phyloP scores from a whole-genome alignment of 78 protist genomes.

The Polysphondylium violaceum region DNA sequence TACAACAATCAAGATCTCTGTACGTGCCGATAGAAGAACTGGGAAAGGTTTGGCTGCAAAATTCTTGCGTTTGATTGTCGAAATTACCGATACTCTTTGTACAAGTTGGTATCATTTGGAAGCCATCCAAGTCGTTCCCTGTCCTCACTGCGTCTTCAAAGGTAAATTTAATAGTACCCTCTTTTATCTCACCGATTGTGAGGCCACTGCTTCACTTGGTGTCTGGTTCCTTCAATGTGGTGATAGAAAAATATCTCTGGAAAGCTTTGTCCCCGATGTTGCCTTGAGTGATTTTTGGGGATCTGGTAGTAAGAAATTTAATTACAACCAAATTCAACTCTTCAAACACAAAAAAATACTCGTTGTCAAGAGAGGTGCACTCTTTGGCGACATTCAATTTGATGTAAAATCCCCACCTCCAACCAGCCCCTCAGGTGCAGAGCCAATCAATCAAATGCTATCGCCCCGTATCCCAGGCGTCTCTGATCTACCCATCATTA shows the following conservation, averaged over 20 bases:
- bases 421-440: neutral
- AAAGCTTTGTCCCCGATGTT: slow-evolving; percentile 77
- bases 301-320: slow-evolving; percentile 26
- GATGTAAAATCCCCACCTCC: neutral
- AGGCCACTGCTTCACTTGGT: slow-evolving; percentile 42
- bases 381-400: neutral
- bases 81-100: slow-evolving; percentile 50
- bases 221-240: slow-evolving; percentile 53
- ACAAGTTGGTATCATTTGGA: slow-evolving; percentile 71
- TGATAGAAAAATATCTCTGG: slow-evolving; percentile 33
- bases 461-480: neutral
- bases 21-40: slow-evolving; percentile 42
- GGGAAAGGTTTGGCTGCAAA: slow-evolving; percentile 62
- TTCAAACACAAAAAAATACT: slow-evolving; percentile 15
- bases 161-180: slow-evolving; percentile 6
- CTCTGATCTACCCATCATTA: slow-evolving; percentile 25
- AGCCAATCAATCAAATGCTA: neutral
- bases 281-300: slow-evolving; percentile 77
- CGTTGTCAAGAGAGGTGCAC: neutral
- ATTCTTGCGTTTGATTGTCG: slow-evolving; percentile 54
- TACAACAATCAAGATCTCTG: slow-evolving; percentile 36
- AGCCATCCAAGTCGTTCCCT: slow-evolving; percentile 32
- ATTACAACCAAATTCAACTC: slow-evolving; percentile 40
- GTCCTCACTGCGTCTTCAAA: slow-evolving; percentile 69
- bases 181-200: slow-evolving; percentile 42